Evolutionary conservation across 1,284 basidiomycete species (phyloP).

Genomic region (Irpex sp.): DNA sequence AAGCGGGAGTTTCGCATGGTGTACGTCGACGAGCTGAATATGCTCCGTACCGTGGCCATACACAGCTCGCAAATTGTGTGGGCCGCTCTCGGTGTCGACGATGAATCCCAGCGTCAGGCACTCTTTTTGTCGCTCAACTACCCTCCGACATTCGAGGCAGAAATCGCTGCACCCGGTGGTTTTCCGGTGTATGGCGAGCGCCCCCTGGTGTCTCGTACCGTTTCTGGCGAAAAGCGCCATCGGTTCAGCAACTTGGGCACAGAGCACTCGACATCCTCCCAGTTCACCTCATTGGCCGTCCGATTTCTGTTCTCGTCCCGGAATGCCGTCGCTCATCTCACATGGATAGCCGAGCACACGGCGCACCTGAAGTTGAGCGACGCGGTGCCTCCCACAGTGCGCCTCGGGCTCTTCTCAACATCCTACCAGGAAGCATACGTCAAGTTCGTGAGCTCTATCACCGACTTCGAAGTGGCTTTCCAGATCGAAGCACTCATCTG

Average conservation of each 20-base stretch:
- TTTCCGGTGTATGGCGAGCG: not conserved
- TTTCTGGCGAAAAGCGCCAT: conserved; percentile 10
- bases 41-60: conserved; percentile 36
- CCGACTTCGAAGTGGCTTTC: conserved; percentile 42
- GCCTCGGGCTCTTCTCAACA: not conserved
- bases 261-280: conserved; percentile 27
- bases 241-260: conserved; percentile 22
- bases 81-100: conserved; percentile 30
- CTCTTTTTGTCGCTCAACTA: conserved; percentile 39
- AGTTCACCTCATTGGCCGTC: conserved; percentile 45
- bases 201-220: not conserved
- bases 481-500: conserved; percentile 44
- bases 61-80: conserved; percentile 39
- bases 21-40: conserved; percentile 18
- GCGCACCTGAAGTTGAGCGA: conserved; percentile 31
- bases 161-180: not conserved
- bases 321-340: conserved; percentile 18
- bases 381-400: not conserved
- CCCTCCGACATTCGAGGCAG: conserved; percentile 42
- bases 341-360: conserved; percentile 21
- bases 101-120: conserved; percentile 23
- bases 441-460: conserved; percentile 15
- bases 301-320: conserved; percentile 46
- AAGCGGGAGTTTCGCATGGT: conserved; percentile 42
- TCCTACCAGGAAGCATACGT: not conserved